Evolutionary conservation across 2,329 filamentous ascomycete species (phyloP).

Genomic region (Trichoderma lentiforme): DNA sequence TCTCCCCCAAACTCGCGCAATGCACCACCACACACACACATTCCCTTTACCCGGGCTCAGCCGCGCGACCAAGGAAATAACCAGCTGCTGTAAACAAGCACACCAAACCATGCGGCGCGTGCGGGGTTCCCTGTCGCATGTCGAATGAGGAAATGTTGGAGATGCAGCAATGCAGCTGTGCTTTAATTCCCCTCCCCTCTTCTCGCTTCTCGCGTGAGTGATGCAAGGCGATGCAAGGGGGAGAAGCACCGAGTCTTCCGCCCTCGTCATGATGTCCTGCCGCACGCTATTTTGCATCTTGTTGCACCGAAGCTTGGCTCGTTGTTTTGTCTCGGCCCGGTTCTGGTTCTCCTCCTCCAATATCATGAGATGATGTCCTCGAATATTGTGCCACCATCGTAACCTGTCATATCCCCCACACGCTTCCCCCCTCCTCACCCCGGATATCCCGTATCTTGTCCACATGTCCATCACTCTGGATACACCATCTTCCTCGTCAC

Average conservation of each 20-base stretch:
- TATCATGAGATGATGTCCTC: not conserved
- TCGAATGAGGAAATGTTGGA: constrained; percentile 5
- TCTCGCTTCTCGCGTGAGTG: not conserved
- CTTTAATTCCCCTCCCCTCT: too few species aligned
- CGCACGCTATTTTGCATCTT: not conserved
- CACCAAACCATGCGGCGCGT: not conserved
- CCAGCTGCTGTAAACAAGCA: constrained; percentile 1
- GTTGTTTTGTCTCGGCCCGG: not conserved
- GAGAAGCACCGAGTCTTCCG: not conserved
- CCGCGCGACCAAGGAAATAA: not conserved
- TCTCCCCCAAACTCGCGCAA: not conserved
- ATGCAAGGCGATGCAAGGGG: not conserved
- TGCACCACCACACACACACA: not conserved
- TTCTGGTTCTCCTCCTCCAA: not conserved
- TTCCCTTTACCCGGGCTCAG: constrained; percentile 13
- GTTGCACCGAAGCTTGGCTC: not conserved
- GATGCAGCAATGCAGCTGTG: not conserved
- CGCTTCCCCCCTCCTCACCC: not conserved
- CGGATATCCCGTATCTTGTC: not conserved
- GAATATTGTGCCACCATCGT: not conserved
- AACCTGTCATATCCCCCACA: not conserved
- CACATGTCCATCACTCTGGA: constrained; percentile 24
- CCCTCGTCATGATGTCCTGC: not conserved
- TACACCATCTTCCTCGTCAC: constrained; percentile 33
- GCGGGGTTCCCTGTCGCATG: not conserved